Evolutionary conservation across 768 basidiomycete species (phyloP), one percentile per base, ranked within the genome.

Genomic region (Lentinula aciculospora): DNA sequence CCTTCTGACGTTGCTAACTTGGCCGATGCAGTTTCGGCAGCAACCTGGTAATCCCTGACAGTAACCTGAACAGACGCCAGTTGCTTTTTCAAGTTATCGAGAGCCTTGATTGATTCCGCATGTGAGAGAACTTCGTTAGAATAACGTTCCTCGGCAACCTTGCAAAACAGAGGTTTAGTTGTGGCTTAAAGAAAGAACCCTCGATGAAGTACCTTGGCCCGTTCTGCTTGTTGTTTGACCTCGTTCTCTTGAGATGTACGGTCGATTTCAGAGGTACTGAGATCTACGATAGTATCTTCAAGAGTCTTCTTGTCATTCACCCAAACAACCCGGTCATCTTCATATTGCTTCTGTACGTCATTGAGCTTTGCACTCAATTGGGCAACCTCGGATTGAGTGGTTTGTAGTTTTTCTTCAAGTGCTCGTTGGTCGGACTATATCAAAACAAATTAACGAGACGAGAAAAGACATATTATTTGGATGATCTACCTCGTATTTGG

Each of bases 131-230:
- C 81, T 66, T 92, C 92, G 51, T 84, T 79, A 4, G 85, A 80
- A 63, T 94, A 94, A 56, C 86, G 82, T 53, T 89, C 88, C 66
- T 94, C 90, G 4, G 90, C 90, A 62, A 84, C 79, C 81, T 85
- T 61, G 8, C n/a, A 53, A 32, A 21, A 10, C n/a, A 53, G 4
- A 25, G 19, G 17, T 23, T 45, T 10, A 45, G 15, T 9, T 45
- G n/a, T 23, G 13, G 19, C 5, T 46, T 28, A 9, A 17, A 13
- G 6, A 9, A n/a, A 15, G 12, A 54, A 25, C 8, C 42, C 3
- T n/a, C 7, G 23, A 31, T 31, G 15, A 5, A n/a, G 23, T 63
- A 86, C 89, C 75, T 84, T 82, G 13, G 84, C 85, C 25, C 89
- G 80, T 59, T 85, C 84, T 62, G 88, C 86, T 62, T 86, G 78